phyloP scores from a whole-genome alignment of 495 filamentous ascomycete genomes.

The Cercophora sp. region DNA sequence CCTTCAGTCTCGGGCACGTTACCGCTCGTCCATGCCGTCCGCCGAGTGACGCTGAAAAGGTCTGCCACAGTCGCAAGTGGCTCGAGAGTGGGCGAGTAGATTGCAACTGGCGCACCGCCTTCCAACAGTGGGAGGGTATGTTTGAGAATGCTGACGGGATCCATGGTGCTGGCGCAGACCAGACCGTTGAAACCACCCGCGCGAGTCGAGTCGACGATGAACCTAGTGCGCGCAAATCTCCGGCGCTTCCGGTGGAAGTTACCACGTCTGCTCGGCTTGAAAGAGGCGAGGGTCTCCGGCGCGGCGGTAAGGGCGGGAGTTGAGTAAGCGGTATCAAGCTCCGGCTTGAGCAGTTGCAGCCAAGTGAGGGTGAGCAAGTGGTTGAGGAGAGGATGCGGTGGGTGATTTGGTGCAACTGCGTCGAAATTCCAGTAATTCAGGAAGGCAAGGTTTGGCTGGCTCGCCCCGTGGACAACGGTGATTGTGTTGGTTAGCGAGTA shows the following conservation, averaged over 20 bases:
- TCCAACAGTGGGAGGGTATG: slow-evolving; percentile 71
- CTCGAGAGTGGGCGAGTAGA: slow-evolving; percentile 77
- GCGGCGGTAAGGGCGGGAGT: slow-evolving; percentile 52
- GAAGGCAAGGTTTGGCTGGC: slow-evolving; percentile 82
- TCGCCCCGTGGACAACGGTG: slow-evolving; percentile 80
- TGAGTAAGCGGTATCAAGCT: slow-evolving; percentile 63
- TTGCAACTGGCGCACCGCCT: slow-evolving; percentile 78
- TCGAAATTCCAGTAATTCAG: slow-evolving; percentile 87
- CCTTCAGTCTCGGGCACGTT: slow-evolving; percentile 33
- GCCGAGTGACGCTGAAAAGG: slow-evolving; percentile 69
- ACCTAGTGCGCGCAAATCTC: slow-evolving; percentile 65
- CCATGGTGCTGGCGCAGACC: slow-evolving; percentile 74
- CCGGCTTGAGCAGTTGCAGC: slow-evolving; percentile 80
- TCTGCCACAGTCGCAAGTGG: slow-evolving; percentile 71
- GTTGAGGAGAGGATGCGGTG: slow-evolving; percentile 70
- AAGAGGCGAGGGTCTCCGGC: slow-evolving; percentile 51
- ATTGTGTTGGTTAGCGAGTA: slow-evolving; percentile 72
- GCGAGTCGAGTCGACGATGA: slow-evolving; percentile 67
- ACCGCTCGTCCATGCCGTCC: slow-evolving; percentile 60
- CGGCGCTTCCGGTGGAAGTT: slow-evolving; percentile 81
- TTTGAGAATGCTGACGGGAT: slow-evolving; percentile 68
- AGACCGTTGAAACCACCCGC: slow-evolving; percentile 78
- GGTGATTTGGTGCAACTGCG: slow-evolving; percentile 56
- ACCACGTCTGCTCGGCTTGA: slow-evolving; percentile 74
- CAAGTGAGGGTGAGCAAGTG: slow-evolving; percentile 82